Conservation (phyloP, 2,329 filamentous ascomycete genomes). For the Calonectria hongkongensis region DNA sequence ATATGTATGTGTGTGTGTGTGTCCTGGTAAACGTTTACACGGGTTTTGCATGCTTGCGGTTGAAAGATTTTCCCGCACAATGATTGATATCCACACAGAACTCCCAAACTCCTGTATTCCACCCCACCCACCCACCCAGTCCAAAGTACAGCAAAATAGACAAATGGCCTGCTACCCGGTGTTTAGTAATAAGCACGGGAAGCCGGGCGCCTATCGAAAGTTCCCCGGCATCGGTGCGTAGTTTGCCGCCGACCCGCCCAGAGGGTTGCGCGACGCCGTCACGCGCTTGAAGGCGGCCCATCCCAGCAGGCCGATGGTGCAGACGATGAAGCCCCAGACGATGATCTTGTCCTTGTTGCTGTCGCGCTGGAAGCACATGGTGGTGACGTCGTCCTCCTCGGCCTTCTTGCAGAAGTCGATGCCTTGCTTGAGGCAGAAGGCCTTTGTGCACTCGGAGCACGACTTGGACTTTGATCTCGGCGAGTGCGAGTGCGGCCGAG, state of each 20-base stretch:
- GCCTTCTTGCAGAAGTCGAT: slow-evolving; percentile 79
- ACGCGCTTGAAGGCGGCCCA: slow-evolving; percentile 75
- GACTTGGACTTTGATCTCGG: slow-evolving; percentile 65
- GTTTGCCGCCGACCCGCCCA: slow-evolving; percentile 54
- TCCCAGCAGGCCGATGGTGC: slow-evolving; percentile 74
- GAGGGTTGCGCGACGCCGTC: slow-evolving; percentile 62
- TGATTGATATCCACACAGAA: slow-evolving; percentile 35
- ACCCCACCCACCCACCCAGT: slow-evolving; percentile 9
- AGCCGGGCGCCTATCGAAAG: slow-evolving; percentile 42
- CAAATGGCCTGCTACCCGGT: slow-evolving; percentile 18
- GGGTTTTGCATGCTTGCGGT: slow-evolving; percentile 22
- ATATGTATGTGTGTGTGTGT: slow-evolving; percentile 34
- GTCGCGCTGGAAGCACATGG: slow-evolving; percentile 80
- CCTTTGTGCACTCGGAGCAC: slow-evolving; percentile 78
- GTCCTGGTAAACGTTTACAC: slow-evolving; percentile 35
- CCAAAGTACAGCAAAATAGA: slow-evolving; percentile 21
- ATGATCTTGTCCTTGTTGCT: slow-evolving; percentile 80
- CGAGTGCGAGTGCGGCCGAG: slow-evolving; percentile 32
- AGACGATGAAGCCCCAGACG: slow-evolving; percentile 78
- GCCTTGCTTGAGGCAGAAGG: slow-evolving; percentile 76
- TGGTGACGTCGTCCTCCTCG: slow-evolving; percentile 76
- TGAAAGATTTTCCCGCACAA: slow-evolving; percentile 33
- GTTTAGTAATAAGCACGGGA: slow-evolving; percentile 13
- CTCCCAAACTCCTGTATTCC: slow-evolving; percentile 32
- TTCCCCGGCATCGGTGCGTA: slow-evolving; percentile 57